Base-by-base conservation (phyloP, 164 flowering plant species). In the Magnolia sinica region DNA sequence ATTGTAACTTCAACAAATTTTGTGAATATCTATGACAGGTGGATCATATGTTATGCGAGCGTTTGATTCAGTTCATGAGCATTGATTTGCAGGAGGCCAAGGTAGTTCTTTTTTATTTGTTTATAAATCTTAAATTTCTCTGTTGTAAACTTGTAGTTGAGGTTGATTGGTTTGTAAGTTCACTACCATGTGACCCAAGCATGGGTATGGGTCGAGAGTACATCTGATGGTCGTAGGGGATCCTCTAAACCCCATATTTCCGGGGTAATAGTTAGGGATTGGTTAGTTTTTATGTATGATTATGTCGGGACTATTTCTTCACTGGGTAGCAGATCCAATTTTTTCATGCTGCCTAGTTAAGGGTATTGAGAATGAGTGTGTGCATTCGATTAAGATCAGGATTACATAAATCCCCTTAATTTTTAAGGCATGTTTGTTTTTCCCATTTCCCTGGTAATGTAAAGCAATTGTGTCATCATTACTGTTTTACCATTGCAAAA, bases 21-120 rank as follows among this genome's bases (percentile, higher is more conserved):
- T 70, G 52, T 59, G 23, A 7, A 11, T 61, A 27, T 76, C 27
- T 78, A 29, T 82, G 82, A 7, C 83, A 91, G 96, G 92, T 91
- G 76, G 96, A 91, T 84, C 96, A 91, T 88, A 87, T 90, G 78
- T 77, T 91, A 76, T 78, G 79, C 82, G 91, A 90, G 45, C 89
- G 93, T 64, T 77, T 90, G 77, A 83, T 66, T 79, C 75, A 90
- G 72, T 91, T 91, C 75, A 77, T 90, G 82, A 79, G 63, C 74
- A 87, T 84, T 71, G 93, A 91, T 81, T 78, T 91, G 67, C 89
- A 89, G 64, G 89, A 85, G 65, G 90, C 84, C 11, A 91, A 91
- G 96, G 96, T 89, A 80, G 27, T 73, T 68, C 23, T 7, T 64
- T 77, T 64, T 65, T 58, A 58, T 67, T 7, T 70, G 13, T 50